phyloP scores from a whole-genome alignment of 164 flowering plant species.

The Vitis riparia region DNA sequence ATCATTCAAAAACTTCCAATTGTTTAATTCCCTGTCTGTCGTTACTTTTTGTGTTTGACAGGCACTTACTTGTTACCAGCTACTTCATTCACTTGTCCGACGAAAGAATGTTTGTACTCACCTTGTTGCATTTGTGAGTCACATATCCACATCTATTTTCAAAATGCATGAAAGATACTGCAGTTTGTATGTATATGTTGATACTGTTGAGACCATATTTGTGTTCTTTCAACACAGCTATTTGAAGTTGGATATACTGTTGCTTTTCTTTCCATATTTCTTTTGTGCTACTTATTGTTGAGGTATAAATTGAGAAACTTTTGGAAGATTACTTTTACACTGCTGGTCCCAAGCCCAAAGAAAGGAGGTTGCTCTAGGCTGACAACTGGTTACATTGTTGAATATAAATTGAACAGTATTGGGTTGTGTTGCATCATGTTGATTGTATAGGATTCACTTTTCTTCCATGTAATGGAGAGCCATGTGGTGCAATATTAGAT shows the following conservation, averaged over 20 bases:
- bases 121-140: slow-evolving; percentile 78
- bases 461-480: neutral
- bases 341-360: neutral
- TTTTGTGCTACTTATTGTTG: neutral
- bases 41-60: slow-evolving; percentile 23
- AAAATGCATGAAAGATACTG: neutral
- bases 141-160: neutral
- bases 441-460: neutral
- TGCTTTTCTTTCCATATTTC: neutral
- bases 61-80: slow-evolving; percentile 79
- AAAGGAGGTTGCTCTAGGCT: neutral
- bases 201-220: no score
- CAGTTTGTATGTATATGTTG: no score
- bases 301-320: neutral
- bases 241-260: neutral
- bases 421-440: neutral
- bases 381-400: neutral
- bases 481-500: neutral
- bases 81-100: slow-evolving; percentile 82
- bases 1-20: no score
- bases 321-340: neutral
- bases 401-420: no score
- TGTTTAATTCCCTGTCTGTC: no score
- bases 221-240: neutral
- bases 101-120: slow-evolving; percentile 65